A percentile compares a stretch with the other conserved stretches of the same genome.
phyloP scores from a whole-genome alignment of 768 basidiomycete genomes.

The Pilatotrama ljubarskyi region DNA sequence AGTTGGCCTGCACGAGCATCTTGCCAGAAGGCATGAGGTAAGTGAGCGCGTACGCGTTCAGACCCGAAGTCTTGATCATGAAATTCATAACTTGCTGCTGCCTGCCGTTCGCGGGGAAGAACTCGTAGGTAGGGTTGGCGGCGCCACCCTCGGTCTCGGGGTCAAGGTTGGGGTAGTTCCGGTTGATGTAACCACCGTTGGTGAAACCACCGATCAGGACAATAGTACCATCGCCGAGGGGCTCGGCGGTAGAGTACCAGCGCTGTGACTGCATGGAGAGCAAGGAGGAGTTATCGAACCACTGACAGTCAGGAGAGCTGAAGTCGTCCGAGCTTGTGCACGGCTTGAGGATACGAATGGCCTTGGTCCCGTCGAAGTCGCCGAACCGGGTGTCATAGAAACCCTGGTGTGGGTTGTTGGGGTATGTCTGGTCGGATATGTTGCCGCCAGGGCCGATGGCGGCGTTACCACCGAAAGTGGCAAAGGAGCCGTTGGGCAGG shows the following conservation, averaged over 20 bases:
- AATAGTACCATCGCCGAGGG: slow-evolving; percentile 73
- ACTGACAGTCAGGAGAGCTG: slow-evolving; percentile 51
- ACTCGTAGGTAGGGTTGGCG: slow-evolving; percentile 82
- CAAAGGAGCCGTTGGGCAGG: slow-evolving; percentile 75
- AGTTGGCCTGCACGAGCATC: slow-evolving; percentile 81
- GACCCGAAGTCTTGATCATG: slow-evolving; percentile 68
- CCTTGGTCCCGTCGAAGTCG: slow-evolving; percentile 77
- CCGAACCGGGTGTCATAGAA: slow-evolving; percentile 66
- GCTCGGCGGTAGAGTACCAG: slow-evolving; percentile 80
- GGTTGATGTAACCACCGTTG: slow-evolving; percentile 77
- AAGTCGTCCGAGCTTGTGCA: slow-evolving; percentile 53
- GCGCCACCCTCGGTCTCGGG: slow-evolving; percentile 64
- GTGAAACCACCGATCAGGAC: slow-evolving; percentile 81
- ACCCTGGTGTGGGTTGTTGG: slow-evolving; percentile 45
- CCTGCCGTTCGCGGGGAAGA: slow-evolving; percentile 64
- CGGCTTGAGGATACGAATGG: slow-evolving; percentile 82
- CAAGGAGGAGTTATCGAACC: slow-evolving; percentile 66
- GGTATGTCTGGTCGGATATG: slow-evolving; percentile 47
- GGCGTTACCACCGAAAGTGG: slow-evolving; percentile 76
- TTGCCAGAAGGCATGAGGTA: slow-evolving; percentile 76
- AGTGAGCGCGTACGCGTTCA: slow-evolving; percentile 76
- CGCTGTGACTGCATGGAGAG: slow-evolving; percentile 68
- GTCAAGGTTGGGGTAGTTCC: slow-evolving; percentile 69
- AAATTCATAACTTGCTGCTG: slow-evolving; percentile 59
- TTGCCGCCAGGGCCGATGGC: slow-evolving; percentile 68